A percentile compares a stretch with the other conserved stretches of the same genome.
Conservation (phyloP, 2,329 filamentous ascomycete genomes). For the Kalmusia sp. region DNA sequence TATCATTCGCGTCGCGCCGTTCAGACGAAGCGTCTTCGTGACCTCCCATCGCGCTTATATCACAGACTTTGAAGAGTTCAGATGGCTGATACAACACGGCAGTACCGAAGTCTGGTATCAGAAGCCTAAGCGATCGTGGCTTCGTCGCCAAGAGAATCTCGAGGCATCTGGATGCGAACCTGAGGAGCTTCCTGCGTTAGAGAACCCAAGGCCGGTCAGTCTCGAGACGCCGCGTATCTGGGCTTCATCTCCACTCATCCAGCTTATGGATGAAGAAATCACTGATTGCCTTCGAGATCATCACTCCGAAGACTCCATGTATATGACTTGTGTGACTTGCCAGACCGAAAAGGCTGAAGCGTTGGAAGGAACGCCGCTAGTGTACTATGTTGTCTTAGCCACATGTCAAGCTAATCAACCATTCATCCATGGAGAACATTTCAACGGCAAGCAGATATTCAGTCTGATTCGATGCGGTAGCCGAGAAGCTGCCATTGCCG, state of each 20-base stretch:
- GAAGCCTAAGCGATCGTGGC: conserved; percentile 25
- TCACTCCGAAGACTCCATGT: conserved; percentile 15
- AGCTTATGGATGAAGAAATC: conserved; percentile 37
- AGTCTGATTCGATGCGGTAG: conserved; percentile 41
- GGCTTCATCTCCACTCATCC: conserved; percentile 37
- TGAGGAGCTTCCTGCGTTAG: conserved; percentile 20
- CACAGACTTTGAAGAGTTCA: conserved; percentile 36
- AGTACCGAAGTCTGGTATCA: conserved; percentile 38
- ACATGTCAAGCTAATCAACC: conserved; percentile 28
- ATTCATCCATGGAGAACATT: conserved; percentile 15
- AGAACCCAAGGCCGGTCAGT: conserved; percentile 23
- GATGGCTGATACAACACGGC: conserved; percentile 37
- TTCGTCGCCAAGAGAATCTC: conserved; percentile 17
- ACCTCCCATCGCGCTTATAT: conserved; percentile 27
- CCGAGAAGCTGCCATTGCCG: conserved; percentile 36
- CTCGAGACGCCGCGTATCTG: conserved; percentile 36
- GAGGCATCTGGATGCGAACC: conserved; percentile 12
- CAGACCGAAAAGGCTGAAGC: conserved; percentile 35
- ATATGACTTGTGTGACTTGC: conserved; percentile 30
- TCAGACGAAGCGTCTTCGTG: conserved; percentile 33
- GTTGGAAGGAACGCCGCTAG: conserved; percentile 26
- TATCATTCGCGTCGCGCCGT: conserved; percentile 28
- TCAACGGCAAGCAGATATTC: conserved; percentile 34
- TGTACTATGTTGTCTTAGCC: conserved; percentile 36
- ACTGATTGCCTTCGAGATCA: conserved; percentile 31